Evolutionary conservation across 106 monocot genomes (phyloP).

Genomic region (Ottelia alismoides): DNA sequence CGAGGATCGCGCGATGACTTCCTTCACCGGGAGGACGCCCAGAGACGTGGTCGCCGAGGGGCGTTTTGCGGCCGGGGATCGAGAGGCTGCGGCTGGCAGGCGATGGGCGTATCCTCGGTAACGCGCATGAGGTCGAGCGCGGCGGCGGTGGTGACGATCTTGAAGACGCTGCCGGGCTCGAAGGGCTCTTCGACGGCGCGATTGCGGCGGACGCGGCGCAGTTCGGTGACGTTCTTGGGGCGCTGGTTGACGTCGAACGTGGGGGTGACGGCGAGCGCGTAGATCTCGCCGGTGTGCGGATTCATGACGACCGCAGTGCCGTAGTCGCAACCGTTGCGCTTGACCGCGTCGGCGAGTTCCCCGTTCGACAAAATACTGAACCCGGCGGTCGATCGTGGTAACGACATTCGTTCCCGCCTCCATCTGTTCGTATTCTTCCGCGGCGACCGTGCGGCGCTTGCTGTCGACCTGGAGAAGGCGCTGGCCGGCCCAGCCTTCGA

Average conservation of each 20-base stretch:
- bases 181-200: not conserved
- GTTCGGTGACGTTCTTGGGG: not conserved
- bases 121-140: not conserved
- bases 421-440: not conserved
- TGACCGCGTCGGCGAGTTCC: not conserved
- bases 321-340: too few species aligned
- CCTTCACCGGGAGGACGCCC: not conserved
- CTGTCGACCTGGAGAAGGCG: not conserved
- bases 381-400: not conserved
- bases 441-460: not conserved
- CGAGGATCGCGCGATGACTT: not conserved
- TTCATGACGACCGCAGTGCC: not conserved
- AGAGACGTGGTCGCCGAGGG: too few species aligned
- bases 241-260: not conserved
- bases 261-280: not conserved
- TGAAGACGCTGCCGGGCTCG: not conserved
- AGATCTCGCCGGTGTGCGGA: not conserved
- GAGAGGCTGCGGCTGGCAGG: not conserved
- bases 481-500: not conserved
- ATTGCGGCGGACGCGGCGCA: not conserved
- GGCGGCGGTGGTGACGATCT: not conserved
- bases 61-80: not conserved
- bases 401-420: not conserved
- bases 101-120: not conserved
- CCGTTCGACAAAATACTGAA: not conserved